A percentile compares a stretch with the other conserved stretches of the same genome.
phyloP scores from a whole-genome alignment of 2,329 filamentous ascomycete species.

The Lachnellula arida region DNA sequence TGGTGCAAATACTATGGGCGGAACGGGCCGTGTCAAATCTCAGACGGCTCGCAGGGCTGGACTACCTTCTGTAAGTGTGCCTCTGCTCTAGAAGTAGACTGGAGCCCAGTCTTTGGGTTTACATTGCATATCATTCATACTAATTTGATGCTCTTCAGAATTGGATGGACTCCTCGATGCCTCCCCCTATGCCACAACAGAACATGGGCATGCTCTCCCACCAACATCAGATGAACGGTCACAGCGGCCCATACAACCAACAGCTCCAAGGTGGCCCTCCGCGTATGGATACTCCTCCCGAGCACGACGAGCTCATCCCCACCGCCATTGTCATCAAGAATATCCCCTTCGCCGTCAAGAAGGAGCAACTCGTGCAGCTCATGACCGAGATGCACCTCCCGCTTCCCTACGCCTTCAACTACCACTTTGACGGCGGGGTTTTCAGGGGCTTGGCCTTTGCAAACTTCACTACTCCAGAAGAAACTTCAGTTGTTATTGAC shows the following conservation, averaged over 20 bases:
- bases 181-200: slow-evolving; percentile 42
- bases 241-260: slow-evolving; percentile 29
- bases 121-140: slow-evolving; percentile 14
- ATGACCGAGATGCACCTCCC: slow-evolving; percentile 95
- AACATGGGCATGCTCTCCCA: slow-evolving; percentile 27
- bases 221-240: slow-evolving; percentile 36
- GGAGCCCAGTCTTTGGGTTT: no score
- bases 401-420: slow-evolving; percentile 97
- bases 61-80: slow-evolving; percentile 65
- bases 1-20: slow-evolving; percentile 59
- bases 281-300: slow-evolving; percentile 15
- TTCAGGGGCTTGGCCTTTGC: slow-evolving; percentile 95
- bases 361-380: slow-evolving; percentile 85
- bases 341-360: slow-evolving; percentile 96
- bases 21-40: slow-evolving; percentile 51
- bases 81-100: no score
- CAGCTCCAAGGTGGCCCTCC: slow-evolving; percentile 19
- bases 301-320: slow-evolving; percentile 80
- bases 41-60: slow-evolving; percentile 50
- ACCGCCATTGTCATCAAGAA: slow-evolving; percentile 99
- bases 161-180: slow-evolving; percentile 57
- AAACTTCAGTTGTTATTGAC: slow-evolving; percentile 89
- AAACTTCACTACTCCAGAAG: slow-evolving; percentile 94
- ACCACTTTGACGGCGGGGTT: slow-evolving; percentile 97
- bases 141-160: slow-evolving; percentile 39